Evolutionary conservation across 768 basidiomycete species (phyloP).

Genomic region (Cystobasidium ongulense): DNA sequence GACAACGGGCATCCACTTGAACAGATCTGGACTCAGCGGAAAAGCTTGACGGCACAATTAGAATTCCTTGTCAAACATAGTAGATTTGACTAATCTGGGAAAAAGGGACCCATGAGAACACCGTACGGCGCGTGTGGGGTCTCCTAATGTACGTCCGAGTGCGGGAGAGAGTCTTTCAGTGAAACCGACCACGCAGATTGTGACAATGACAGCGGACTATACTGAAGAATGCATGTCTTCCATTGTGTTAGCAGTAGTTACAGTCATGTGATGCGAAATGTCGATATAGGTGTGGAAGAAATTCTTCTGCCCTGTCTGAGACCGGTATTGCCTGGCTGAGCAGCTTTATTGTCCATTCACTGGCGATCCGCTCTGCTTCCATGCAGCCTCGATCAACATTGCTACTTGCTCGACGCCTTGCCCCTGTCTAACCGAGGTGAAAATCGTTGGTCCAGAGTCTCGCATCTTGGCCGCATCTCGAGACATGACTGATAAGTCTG

Average conservation of each 20-base stretch:
- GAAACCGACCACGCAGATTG: too few species aligned
- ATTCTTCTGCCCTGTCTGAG: neutral
- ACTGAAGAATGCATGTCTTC: too few species aligned
- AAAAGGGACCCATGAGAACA: too few species aligned
- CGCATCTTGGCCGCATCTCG: conserved; percentile 87
- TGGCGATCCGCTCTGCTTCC: conserved; percentile 54
- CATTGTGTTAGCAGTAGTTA: too few species aligned
- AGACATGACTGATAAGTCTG: conserved; percentile 83
- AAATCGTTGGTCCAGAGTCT: conserved; percentile 85
- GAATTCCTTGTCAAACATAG: neutral
- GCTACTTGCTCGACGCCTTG: conserved; percentile 74
- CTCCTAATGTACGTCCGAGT: too few species aligned
- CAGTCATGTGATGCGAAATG: too few species aligned
- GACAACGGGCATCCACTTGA: conserved; percentile 10
- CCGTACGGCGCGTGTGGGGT: too few species aligned
- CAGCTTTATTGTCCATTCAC: neutral
- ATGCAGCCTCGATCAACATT: conserved; percentile 74
- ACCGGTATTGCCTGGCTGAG: neutral
- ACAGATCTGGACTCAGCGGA: neutral
- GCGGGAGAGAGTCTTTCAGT: too few species aligned
- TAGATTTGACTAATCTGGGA: neutral
- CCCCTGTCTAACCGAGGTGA: conserved; percentile 69
- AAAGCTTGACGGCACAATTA: neutral
- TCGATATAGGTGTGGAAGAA: neutral
- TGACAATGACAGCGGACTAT: too few species aligned